These are phyloP conservation scores for Amylocystis lapponica DNA, from an alignment of 768 basidiomycete genomes.

Conservation along the genomic window DNA sequence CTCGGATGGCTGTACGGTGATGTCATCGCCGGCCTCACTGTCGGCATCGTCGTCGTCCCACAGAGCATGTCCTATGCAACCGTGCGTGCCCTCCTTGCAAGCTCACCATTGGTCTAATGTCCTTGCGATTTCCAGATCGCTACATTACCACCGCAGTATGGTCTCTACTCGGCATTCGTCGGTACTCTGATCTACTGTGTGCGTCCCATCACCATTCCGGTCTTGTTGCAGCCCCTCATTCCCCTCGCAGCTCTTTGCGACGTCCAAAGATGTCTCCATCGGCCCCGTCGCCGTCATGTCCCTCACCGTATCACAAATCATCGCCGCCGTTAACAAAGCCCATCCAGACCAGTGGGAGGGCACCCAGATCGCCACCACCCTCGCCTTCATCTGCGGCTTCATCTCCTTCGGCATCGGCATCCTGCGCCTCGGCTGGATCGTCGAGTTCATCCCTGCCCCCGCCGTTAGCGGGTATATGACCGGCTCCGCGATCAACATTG, in stretches of 20 bases:
- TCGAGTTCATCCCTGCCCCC: constrained; percentile 88
- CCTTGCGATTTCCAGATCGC: constrained; percentile 53
- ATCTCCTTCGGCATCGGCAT: constrained; percentile 89
- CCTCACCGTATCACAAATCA: constrained; percentile 76
- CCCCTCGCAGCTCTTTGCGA: constrained; percentile 75
- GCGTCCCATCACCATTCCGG: constrained; percentile 19
- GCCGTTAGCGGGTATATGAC: constrained; percentile 95
- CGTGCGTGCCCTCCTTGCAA: constrained; percentile 30
- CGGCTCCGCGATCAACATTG: constrained; percentile 93
- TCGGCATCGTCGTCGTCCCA: constrained; percentile 90
- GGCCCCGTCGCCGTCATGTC: constrained; percentile 99
- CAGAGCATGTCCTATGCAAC: constrained; percentile 89
- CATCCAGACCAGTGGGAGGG: constrained; percentile 55
- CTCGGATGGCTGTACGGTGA: constrained; percentile 81
- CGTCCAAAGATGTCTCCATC: constrained; percentile 98
- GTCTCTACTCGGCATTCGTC: constrained; percentile 91
- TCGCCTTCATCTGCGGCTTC: constrained; percentile 87
- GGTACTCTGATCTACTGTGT: constrained; percentile 83
- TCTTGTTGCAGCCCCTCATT: constrained; percentile 1
- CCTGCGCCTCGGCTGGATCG: constrained; percentile 86
- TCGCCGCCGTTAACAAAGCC: constrained; percentile 51
- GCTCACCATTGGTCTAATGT: neutral
- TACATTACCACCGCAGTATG: constrained; percentile 79
- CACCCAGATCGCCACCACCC: constrained; percentile 74
- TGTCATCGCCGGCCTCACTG: constrained; percentile 88